Base-by-base conservation (phyloP, 108 stramenopile species). In the Skeletonema potamos region DNA sequence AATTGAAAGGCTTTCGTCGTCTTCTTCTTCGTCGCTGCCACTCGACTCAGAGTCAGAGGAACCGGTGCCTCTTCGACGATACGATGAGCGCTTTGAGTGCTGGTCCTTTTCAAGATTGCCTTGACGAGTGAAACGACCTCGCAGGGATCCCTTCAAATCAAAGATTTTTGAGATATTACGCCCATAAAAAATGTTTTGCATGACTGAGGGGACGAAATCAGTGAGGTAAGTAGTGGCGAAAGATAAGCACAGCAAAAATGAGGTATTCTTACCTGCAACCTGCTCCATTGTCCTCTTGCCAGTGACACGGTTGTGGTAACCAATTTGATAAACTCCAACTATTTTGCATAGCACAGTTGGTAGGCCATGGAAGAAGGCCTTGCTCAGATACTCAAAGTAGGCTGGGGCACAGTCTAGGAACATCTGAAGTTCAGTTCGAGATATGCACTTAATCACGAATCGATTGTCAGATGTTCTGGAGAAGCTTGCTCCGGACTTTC, bases 251-350 rank as follows among this genome's bases (percentile, higher is more conserved):
- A 13, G 62, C 22, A 4, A 43, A 44, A 56, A 17, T 6, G 36
- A 46, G 66, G 89, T 93, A 97, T 97, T 32, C 96, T 41, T 41
- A 41, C 39, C 96, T 6, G 97, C 96, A 3, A 97, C 94, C 84
- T 97, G 96, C 34, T 98, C 96, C 95, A 96, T 96, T 24, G 85
- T 94, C 37, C 93, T 79, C 68, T 97, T 97, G 0, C 98, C 98
- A 15, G 94, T 96, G 12, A 84, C 80, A 24, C 94, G 87, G 65
- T 97, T 97, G 81, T 98, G 96, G 70, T 90, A 96, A 6, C 96
- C 95, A 39, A 97, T 93, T 74, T 96, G 95, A 73, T 96, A 98
- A n/a, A 98, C 97, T 12, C 98, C 98, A 29, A 98, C 87, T 58
- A 97, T 97, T 77, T 96, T 97, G 82, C 95, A 97, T 8, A 99